Base-by-base conservation (phyloP, 345 rosid species). In the Angophora floribunda region DNA sequence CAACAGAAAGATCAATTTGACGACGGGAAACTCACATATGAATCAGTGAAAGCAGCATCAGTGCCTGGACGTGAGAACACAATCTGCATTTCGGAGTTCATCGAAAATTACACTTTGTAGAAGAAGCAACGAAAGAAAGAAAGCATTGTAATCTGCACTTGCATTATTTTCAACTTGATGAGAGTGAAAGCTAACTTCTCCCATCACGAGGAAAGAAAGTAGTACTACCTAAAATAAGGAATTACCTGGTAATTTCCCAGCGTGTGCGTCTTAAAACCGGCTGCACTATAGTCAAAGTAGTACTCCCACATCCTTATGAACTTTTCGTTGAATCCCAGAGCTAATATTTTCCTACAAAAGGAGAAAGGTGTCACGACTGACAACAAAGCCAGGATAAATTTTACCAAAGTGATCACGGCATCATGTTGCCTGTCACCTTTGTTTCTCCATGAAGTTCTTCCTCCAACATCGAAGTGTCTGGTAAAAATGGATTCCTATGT, bases 271-370 rank as follows among this genome's bases (percentile, higher is more conserved):
- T 94, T 96, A 92, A 95, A 97, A 84, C 98, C 97, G 32, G 98
- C 99, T 36, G 98, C 98, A 22, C 93, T 94, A 61, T 97, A 96
- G 87, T 96, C 98, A 52, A 97, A 97, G 90, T 97, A 97, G 85
- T 96, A 97, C 88, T 96, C 98, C 99, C 99, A 97, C 30, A 98
- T 96, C 53, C 98, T 89, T 5, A 95, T 89, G 94, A 97, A 97
- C 88, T 95, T 92, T 45, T 97, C 96, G 84, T 94, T 75, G 91
- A 97, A 96, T 91, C 98, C 99, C 63, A 97, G 90, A 30, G 91
- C 92, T 87, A 87, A 52, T 89, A 96, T 95, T 94, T 95, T 86
- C 89, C 99, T 96, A 90, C 82, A 47, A 67, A 91, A 79, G 9
- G 90, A n/a, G 70, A 88, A 52, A 22, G 57, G 61, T 9, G 67